Conservation (phyloP, 2,329 filamentous ascomycete genomes). For the Cladosporium sp. region DNA sequence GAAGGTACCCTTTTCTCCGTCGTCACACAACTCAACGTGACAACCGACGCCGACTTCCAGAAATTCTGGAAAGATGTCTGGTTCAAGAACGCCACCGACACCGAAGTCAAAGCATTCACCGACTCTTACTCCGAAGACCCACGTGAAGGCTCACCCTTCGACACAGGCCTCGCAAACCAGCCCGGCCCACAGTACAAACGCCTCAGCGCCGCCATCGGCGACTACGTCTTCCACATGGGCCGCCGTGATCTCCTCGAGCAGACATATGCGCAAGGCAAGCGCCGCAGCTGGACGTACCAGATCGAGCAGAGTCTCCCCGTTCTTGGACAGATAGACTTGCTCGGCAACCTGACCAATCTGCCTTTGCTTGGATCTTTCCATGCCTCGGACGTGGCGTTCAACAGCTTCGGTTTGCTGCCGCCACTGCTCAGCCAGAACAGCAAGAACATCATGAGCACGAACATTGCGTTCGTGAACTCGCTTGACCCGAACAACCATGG, state of each 20-base stretch:
- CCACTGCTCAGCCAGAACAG: constrained; percentile 9
- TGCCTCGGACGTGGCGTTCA: constrained; percentile 16
- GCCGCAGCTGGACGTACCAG: constrained; percentile 13
- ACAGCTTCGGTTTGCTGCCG: constrained; percentile 15
- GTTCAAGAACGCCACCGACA: constrained; percentile 15
- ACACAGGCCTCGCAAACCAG: constrained; percentile 11
- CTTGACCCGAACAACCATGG: constrained; percentile 13
- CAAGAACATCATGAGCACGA: constrained; percentile 10
- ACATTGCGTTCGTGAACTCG: constrained; percentile 16
- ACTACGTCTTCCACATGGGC: constrained; percentile 16
- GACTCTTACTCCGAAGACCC: constrained; percentile 14
- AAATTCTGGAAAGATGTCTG: constrained; percentile 19
- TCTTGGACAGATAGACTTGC: constrained; percentile 5
- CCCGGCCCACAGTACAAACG: constrained; percentile 16
- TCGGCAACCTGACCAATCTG: constrained; percentile 8
- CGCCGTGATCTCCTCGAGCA: constrained; percentile 13
- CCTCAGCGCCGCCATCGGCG: constrained; percentile 15
- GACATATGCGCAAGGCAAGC: not conserved
- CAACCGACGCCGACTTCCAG: constrained; percentile 15
- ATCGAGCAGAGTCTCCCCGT: constrained; percentile 10
- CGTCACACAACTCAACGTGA: constrained; percentile 15
- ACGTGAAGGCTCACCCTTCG: constrained; percentile 11
- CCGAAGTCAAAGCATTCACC: constrained; percentile 15
- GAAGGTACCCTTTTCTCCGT: constrained; percentile 14
- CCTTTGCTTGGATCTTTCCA: constrained; percentile 18